Conservation (phyloP, 768 basidiomycete species). For the Russula foetens region DNA sequence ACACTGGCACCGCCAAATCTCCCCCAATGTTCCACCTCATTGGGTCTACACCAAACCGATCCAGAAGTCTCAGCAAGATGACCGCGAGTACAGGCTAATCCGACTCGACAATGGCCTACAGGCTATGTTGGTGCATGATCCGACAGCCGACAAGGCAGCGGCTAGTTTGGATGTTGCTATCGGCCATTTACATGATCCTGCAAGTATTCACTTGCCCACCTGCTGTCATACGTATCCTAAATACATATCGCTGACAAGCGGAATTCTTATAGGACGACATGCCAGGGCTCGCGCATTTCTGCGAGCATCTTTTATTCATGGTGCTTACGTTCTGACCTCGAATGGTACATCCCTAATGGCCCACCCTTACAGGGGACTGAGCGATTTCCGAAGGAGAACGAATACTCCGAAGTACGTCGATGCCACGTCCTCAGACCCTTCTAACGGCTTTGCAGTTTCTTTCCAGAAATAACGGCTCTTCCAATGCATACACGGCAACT, state of each 20-base stretch:
- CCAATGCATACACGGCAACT: slow-evolving; percentile 91
- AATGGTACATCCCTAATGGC: neutral
- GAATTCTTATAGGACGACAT: slow-evolving; percentile 55
- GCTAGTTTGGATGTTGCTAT: slow-evolving; percentile 93
- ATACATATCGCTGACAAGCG: neutral
- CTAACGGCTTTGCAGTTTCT: slow-evolving; percentile 43
- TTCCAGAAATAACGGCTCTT: slow-evolving; percentile 73
- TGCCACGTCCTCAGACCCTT: neutral
- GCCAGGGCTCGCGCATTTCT: slow-evolving; percentile 90
- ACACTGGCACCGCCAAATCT: slow-evolving; percentile 8
- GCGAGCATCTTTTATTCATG: slow-evolving; percentile 95
- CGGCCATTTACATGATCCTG: slow-evolving; percentile 90
- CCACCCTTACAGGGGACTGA: slow-evolving; percentile 53
- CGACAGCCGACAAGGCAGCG: slow-evolving; percentile 85
- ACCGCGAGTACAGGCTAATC: slow-evolving; percentile 74
- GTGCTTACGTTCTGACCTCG: slow-evolving; percentile 34
- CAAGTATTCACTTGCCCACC: slow-evolving; percentile 31
- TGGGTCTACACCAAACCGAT: slow-evolving; percentile 51
- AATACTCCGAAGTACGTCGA: slow-evolving; percentile 70
- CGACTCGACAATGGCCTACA: slow-evolving; percentile 85
- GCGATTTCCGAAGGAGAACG: slow-evolving; percentile 86
- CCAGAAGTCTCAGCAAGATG: slow-evolving; percentile 67
- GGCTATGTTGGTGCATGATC: slow-evolving; percentile 75
- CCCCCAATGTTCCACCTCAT: slow-evolving; percentile 25
- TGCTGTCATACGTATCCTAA: neutral